Conservation (phyloP, 495 filamentous ascomycete species). For the Amorphotheca resinae region DNA sequence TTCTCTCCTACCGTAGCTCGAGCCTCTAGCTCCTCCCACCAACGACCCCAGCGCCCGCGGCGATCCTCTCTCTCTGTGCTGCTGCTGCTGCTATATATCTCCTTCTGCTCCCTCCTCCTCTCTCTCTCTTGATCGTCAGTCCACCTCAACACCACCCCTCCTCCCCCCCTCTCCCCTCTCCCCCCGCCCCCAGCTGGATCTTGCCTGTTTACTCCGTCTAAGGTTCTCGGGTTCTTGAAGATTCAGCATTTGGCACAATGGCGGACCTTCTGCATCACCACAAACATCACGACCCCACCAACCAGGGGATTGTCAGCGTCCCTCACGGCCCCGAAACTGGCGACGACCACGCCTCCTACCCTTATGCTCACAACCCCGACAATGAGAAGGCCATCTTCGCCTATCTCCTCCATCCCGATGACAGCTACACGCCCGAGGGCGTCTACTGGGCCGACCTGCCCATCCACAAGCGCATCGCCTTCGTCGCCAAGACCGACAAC, state of each 20-base stretch:
- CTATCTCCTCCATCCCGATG: conserved; percentile 45
- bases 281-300: conserved; percentile 15
- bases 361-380: not conserved
- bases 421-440: conserved; percentile 68
- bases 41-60: no score
- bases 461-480: conserved; percentile 48
- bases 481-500: conserved; percentile 57
- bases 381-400: conserved; percentile 8
- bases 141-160: not conserved
- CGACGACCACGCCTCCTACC: conserved; percentile 5
- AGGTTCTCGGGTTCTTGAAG: not conserved
- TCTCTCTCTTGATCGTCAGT: no score
- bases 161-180: not conserved
- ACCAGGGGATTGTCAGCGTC: conserved; percentile 9
- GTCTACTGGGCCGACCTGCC: conserved; percentile 83
- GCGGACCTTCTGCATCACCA: conserved; percentile 9
- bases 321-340: conserved; percentile 22
- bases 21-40: no score
- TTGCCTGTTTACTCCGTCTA: not conserved
- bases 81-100: not conserved
- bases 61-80: no score
- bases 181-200: not conserved
- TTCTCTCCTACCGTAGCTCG: no score
- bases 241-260: conserved; percentile 1
- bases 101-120: not conserved